These are phyloP conservation scores for Inga leiocalycina DNA, from an alignment of 306 rosid species.

Conservation along the genomic window DNA sequence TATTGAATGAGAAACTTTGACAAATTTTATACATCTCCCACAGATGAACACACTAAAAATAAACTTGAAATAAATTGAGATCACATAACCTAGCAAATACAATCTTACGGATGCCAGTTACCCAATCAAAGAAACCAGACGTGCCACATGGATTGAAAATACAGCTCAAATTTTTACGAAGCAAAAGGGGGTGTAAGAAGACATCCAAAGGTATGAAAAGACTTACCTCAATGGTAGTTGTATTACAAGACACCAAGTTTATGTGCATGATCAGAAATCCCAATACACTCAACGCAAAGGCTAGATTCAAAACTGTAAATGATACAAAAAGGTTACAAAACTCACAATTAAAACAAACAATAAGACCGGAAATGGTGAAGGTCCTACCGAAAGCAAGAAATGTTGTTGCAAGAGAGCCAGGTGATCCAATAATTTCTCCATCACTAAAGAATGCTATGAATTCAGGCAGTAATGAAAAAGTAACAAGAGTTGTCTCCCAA, in stretches of 20 bases:
- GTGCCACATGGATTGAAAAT: no score
- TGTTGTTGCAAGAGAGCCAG: slow-evolving; percentile 96
- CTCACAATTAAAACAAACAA: slow-evolving; percentile 7
- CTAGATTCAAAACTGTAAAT: slow-evolving; percentile 83
- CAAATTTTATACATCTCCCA: no score
- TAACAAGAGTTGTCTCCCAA: slow-evolving; percentile 91
- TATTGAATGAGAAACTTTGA: no score
- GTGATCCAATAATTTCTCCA: slow-evolving; percentile 92
- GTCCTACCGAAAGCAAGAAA: slow-evolving; percentile 92
- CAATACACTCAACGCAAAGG: slow-evolving; percentile 89
- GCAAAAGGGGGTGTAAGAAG: no score
- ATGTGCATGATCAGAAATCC: slow-evolving; percentile 96
- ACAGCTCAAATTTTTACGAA: neutral
- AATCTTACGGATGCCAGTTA: no score
- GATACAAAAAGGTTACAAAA: slow-evolving; percentile 38
- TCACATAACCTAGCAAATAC: no score
- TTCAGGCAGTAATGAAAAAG: slow-evolving; percentile 81
- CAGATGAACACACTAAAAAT: no score
- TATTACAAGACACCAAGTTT: slow-evolving; percentile 84
- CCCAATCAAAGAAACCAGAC: no score
- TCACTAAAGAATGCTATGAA: slow-evolving; percentile 94
- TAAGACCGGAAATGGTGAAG: neutral
- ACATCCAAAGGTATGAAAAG: neutral
- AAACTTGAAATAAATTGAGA: no score
- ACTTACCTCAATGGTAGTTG: slow-evolving; percentile 94